Base-by-base conservation (phyloP, 345 rosid species). In the Citrus australasica region DNA sequence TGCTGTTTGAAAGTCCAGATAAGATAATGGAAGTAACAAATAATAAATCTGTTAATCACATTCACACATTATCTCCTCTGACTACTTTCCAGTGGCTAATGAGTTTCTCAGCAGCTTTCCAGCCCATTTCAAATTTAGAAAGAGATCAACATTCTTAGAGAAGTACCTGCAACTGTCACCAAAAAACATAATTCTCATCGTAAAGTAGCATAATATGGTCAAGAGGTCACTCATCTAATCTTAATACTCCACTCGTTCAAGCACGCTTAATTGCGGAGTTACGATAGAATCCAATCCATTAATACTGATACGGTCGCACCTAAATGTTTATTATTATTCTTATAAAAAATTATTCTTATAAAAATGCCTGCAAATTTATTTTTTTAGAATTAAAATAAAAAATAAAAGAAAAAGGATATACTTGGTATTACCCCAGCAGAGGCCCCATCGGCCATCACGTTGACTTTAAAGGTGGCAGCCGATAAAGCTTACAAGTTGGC, bases 31-130 rank as follows among this genome's bases (percentile, higher is more conserved):
- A 21, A 21, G 46, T 19, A 19, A n/a, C 27, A 17, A 24, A 10
- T 35, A 9, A 40, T 40, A 62, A 22, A 61, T 46, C 58, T 60
- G 17, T 7, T 17, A 58, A 40, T 33, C 33, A 35, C n/a, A 63
- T 46, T 11, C 92, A 83, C 82, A 94, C 98, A 85, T 92, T 92
- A 79, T 96, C 98, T 61, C 98, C 99, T 78, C 96, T 86, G 33
- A 96, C 92, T 68, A 96, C 58, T 87, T 92, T 93, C 98, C 99
- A 94, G 87, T 96, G 95, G 86, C 92, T 87, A 76, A 96, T 91
- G 56, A 96, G 97, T 76, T 92, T 96, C 87, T 94, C 95, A 76
- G 98, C 99, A 37, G 98, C 97, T 85, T 96, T 94, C 97, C 97
- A 96, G 75, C 98, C 99, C 98, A 94, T 93, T 77, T 11, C 65